Conservation (phyloP, 768 basidiomycete species). For the Hemileccinum rubropunctum region DNA sequence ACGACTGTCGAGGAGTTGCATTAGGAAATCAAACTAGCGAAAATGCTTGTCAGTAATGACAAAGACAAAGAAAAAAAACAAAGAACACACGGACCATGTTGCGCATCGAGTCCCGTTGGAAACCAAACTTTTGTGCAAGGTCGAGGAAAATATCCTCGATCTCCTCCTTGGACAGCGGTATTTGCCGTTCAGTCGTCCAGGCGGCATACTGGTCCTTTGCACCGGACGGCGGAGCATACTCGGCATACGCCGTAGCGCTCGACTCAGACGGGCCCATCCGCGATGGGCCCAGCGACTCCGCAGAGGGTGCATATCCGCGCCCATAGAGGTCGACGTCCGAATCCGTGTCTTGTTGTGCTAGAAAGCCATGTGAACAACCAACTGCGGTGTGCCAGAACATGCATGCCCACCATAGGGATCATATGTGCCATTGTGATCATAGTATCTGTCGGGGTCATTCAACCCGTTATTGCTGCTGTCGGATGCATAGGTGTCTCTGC, state of each 20-base stretch:
- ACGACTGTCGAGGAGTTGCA: conserved; percentile 96
- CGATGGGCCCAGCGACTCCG: conserved; percentile 69
- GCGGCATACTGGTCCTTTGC: conserved; percentile 88
- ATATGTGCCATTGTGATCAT: conserved; percentile 63
- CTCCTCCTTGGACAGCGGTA: conserved; percentile 98
- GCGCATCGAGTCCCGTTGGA: conserved; percentile 91
- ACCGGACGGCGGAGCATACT: conserved; percentile 53
- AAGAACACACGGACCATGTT: conserved; percentile 70
- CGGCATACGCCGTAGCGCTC: conserved; percentile 67
- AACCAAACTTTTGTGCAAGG: conserved; percentile 97
- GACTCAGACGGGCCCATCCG: conserved; percentile 64
- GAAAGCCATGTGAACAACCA: conserved; percentile 4
- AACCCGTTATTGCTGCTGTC: conserved; percentile 63
- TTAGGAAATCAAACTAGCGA: conserved; percentile 88
- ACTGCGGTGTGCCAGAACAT: conserved; percentile 1
- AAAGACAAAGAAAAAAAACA: conserved; percentile 18
- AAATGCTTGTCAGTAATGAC: conserved; percentile 10
- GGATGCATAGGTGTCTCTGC: conserved; percentile 67
- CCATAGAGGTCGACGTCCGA: conserved; percentile 76
- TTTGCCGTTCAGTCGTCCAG: conserved; percentile 88
- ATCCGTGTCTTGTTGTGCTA: conserved; percentile 81
- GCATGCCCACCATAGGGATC: conserved; percentile 56
- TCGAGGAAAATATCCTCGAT: conserved; percentile 98
- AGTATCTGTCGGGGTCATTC: conserved; percentile 46
- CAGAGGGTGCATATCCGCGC: conserved; percentile 64